Base-by-base conservation (phyloP, 345 rosid genomes). In the Carallia pectinifolia region DNA sequence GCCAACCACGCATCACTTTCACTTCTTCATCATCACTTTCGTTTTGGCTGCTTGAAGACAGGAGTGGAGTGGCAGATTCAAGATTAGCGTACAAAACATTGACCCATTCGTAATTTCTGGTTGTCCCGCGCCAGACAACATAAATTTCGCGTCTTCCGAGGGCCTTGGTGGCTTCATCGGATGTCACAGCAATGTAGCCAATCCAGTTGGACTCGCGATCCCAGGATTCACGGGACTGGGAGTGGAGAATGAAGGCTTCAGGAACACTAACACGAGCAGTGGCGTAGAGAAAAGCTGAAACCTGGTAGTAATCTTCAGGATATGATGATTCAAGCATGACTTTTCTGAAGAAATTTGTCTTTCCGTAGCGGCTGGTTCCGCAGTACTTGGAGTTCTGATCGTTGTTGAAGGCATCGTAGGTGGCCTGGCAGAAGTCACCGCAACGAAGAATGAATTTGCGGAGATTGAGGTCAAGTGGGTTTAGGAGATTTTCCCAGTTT, bases 151-250 rank as follows among this genome's bases (percentile, higher is more conserved):
- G 94, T 34, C 91, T 86, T 47, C 92, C 94, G 7, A 85, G 71
- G n/a, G 77, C 39, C 60, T 71, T 65, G 7, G 80, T 67, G 2
- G 58, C 67, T 58, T 86, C 91, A 38, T 93, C 94, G 16, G 90
- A 74, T 48, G 91, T 85, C 2, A 87, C 87, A 18, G 92, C 91
- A 58, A 91, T 84, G 85, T 87, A 93, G 64, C 97, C 97, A 36
- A 93, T 87, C 98, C 98, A 93, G 82, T 93, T 93, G 15, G 97
- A 88, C 71, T 93, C 98, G 19, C 94, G 89, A 81, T 93, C 98
- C 92, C 98, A 89, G 3, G 93, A 79, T 36, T 91, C 97, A 4
- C 94, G 80, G 6, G 97, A 87, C 53, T 44, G 78, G 2, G 97
- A 87, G 67, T 69, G 92, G 74, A 91, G 88, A 55, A 93, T 71